Evolutionary conservation across 179 eudicot species (phyloP), one percentile per base, ranked within the genome.

Genomic region (Pouteria campechiana): DNA sequence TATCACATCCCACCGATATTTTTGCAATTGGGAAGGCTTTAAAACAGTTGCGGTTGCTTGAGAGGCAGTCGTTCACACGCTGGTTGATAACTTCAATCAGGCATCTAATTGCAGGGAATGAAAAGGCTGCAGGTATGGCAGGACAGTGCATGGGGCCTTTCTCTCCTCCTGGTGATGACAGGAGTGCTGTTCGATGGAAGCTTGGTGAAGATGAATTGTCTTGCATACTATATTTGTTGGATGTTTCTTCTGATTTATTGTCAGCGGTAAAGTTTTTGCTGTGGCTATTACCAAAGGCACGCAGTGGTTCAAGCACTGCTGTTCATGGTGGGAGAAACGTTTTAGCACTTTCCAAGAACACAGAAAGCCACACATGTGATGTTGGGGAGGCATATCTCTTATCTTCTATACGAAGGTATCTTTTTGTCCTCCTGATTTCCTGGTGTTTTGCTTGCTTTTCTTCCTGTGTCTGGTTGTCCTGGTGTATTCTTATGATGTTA

Each of bases 171-270:
- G 78, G 41, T 50, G 88, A 80, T 61, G 94, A 75, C 28, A 69
- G 74, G 50, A 62, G 65, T 59, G 67, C 73, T 15, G 44, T 45
- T 20, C 56, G 47, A 47, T 87, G 99, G 99, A 92, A 78, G 58
- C 85, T 92, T 41, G 89, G 96, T 38, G 96, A 92, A 60, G 94
- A 87, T 57, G 96, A 92, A 68, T 50, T 92, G 44, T 79, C 99
- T 47, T 51, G 81, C 50, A 52, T 87, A 41, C 63, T 92, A 18
- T 87, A 92, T 63, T 50, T 92, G 62, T 60, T 92, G 69, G 99
- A 92, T 52, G 40, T 74, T 42, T 83, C 79, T 63, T 44, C 69
- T 58, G 94, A 87, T 42, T 54, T 82, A 24, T 74, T 84, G 40
- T 62, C 79, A 22, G 96, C 94, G 12, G 65, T 71, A 54, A 78